Percentiles rank a stretch among this genome's conserved stretches.
phyloP scores from a whole-genome alignment of 306 rosid genomes.

The Cucumis melo region DNA sequence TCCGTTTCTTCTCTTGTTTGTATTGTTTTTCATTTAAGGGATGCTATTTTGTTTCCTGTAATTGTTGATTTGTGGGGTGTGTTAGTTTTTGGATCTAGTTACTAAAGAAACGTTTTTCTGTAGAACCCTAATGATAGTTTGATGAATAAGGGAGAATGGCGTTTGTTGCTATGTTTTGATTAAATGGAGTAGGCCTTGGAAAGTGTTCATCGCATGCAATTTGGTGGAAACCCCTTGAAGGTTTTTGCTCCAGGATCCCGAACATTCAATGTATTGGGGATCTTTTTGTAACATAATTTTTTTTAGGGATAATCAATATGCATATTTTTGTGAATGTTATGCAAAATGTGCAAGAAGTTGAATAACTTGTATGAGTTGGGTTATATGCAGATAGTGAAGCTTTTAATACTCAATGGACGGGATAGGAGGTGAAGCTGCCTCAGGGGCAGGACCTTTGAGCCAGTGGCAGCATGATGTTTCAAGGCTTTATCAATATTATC shows the following conservation, averaged over 20 bases:
- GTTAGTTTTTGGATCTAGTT: background rate
- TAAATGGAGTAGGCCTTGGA: background rate
- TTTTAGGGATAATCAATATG: background rate
- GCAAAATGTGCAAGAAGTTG: background rate
- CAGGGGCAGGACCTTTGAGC: conserved; percentile 44
- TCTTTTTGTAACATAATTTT: background rate
- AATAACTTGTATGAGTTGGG: background rate
- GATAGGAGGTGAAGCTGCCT: conserved; percentile 50
- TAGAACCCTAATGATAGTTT: background rate
- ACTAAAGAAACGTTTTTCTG: background rate
- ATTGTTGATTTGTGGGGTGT: background rate
- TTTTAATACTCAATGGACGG: conserved; percentile 54
- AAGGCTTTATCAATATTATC: conserved; percentile 55
- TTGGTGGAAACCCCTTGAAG: background rate
- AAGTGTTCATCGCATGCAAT: background rate
- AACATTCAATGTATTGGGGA: background rate
- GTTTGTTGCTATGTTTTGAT: background rate
- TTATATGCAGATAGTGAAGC: conserved; percentile 30
- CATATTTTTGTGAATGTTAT: background rate
- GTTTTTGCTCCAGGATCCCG: background rate
- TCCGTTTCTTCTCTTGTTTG: background rate
- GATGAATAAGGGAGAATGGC: background rate
- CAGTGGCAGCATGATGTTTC: conserved; percentile 44
- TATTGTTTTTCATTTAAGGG: background rate
- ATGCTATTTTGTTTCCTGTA: background rate